Base-by-base conservation (phyloP, 331 rosid species). In the Saraca asoca region DNA sequence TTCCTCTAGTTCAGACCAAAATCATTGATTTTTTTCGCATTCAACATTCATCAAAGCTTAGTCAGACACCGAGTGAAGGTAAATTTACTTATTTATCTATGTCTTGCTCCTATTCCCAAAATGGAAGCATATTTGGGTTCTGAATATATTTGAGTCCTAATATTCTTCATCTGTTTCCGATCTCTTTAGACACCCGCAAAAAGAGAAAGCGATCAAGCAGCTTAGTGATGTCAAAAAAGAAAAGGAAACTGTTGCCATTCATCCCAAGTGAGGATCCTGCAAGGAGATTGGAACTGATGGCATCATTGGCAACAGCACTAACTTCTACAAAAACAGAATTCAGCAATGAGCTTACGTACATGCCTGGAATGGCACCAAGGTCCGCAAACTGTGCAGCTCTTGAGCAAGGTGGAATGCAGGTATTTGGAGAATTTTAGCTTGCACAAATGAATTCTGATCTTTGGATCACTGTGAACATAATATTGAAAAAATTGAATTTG, bases 361-460 rank as follows among this genome's bases (percentile, higher is more conserved):
- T 67, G 51, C 83, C 85, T 59, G 84, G 89, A 60, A 86, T 93
- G 97, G 97, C 97, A 0, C 89, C 90, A 1, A 83, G 82, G 62
- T 69, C 83, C 13, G 98, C 96, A 0, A 93, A 93, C 77, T 49
- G 66, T 31, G 63, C 97, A 9, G 76, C 74, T 73, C 76, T 80
- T 19, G 98, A 93, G 73, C 82, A 37, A 9, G 96, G 85, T 18
- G 98, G 98, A 70, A 93, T 93, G 97, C 97, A 90, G 97, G 98
- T 90, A 15, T n/a, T 29, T 77, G 41, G 17, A 31, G 18, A 7
- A 14, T 42, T 7, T 17, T 8, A 51, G 19, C 7, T 35, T 20
- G 0, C n/a, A n/a, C n/a, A n/a, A n/a, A n/a, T n/a, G n/a, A n/a
- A n/a, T n/a, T n/a, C n/a, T n/a, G n/a, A n/a, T n/a, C n/a, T 31